These are phyloP conservation scores for Neonectria sp. DNA, from an alignment of 2,329 filamentous ascomycete genomes.

Conservation along the genomic window DNA sequence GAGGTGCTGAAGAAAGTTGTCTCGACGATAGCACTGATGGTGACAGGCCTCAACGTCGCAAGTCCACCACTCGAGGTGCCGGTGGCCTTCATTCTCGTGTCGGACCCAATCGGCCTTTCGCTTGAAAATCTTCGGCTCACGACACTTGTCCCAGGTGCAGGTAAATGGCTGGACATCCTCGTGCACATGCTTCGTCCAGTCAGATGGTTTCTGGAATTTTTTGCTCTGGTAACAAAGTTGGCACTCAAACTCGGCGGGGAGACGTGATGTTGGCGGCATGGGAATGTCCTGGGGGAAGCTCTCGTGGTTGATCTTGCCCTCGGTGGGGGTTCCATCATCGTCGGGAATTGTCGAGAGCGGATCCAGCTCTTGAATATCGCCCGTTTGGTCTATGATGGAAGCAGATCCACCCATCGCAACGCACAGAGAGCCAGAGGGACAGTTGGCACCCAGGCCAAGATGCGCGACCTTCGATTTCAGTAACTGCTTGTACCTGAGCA, in stretches of 20 bases:
- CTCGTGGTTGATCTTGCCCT: slow-evolving; percentile 78
- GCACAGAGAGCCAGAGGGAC: slow-evolving; percentile 75
- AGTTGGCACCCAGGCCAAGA: slow-evolving; percentile 72
- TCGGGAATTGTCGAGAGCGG: slow-evolving; percentile 73
- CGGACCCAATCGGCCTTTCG: slow-evolving; percentile 96
- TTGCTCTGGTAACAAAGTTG: slow-evolving; percentile 88
- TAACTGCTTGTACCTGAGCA: slow-evolving; percentile 83
- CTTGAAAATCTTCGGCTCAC: slow-evolving; percentile 92
- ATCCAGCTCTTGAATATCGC: slow-evolving; percentile 73
- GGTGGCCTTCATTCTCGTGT: slow-evolving; percentile 92
- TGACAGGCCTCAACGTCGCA: slow-evolving; percentile 86
- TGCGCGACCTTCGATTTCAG: slow-evolving; percentile 81
- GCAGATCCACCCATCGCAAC: slow-evolving; percentile 77
- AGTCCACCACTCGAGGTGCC: slow-evolving; percentile 92
- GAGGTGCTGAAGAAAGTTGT: slow-evolving; percentile 94
- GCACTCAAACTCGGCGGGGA: slow-evolving; percentile 93
- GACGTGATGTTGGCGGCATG: slow-evolving; percentile 80
- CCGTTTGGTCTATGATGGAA: slow-evolving; percentile 71
- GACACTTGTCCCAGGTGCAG: slow-evolving; percentile 88
- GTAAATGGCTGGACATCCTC: slow-evolving; percentile 95
- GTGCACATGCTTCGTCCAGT: slow-evolving; percentile 97
- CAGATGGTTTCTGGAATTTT: slow-evolving; percentile 90
- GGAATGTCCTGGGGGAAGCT: slow-evolving; percentile 87
- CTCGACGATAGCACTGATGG: slow-evolving; percentile 87
- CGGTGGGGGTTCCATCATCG: slow-evolving; percentile 65